Evolutionary conservation across 257 asterid genomes (phyloP), one percentile per base, ranked within the genome.

Genomic region (Sherardia arvensis): DNA sequence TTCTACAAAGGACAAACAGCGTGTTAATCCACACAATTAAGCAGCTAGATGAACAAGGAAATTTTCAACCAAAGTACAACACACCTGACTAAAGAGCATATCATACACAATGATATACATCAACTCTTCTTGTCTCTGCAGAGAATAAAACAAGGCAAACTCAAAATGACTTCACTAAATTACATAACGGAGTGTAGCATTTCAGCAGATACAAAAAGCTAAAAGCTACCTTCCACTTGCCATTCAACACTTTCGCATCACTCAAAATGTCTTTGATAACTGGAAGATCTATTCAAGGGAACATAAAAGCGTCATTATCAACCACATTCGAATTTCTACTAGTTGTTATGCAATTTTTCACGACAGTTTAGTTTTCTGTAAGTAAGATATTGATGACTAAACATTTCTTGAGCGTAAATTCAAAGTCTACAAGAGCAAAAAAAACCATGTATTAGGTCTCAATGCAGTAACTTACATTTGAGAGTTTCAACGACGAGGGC

Each of bases 401-500:
- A 43, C 20, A 14, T 43, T 34, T 43, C 20, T 4, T 15, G 51
- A 43, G 20, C 20, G 8, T 43, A 15, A 43, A 17, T 6, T 43
- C 51, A 43, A 43, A 43, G 49, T 12, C n/a, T 43, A 43, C 49
- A 43, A 33, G 40, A 33, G 7, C 49, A 3, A 43, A 12, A 22
- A 53, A 36, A 9, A 65, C n/a, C n/a, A 65, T 9, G 45, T 8
- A 36, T 15, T 22, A 20, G 33, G 18, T 57, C 28, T 10, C 32
- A 28, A 28, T 11, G 3, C 25, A 57, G 40, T 57, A 7, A 67
- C 90, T 59, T 85, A 87, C 99, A 76, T 77, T 93, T 93, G 69
- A 89, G 97, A 22, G 96, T 93, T 71, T 93, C 86, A 78, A 97
- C 90, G 21, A 93, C 95, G 59, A 93, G 74, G 29, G 96, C 99